Evolutionary conservation across 805 yeast species (phyloP), one percentile per base, ranked within the genome.

Genomic region (Huiozyma naganishii): DNA sequence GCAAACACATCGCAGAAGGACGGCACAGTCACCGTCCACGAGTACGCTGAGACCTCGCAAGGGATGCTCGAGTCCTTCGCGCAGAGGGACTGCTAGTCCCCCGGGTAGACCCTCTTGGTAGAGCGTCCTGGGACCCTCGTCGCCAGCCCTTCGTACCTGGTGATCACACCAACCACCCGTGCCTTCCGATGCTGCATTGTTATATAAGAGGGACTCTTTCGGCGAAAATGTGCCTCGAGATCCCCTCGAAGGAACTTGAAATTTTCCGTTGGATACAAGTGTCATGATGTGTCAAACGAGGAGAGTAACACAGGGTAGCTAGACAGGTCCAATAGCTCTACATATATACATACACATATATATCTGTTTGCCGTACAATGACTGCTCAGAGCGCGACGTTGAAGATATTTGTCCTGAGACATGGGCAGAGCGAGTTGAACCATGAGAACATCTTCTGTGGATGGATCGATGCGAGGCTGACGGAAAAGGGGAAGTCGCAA

Each of bases 371-470:
- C 23, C 23, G 23, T 17, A 17, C 23, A 30, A 30, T 30, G 33
- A 30, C 33, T 11, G 33, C 33, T 30, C 11, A 30, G n/a, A 11
- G 44, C 28, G 40, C 37, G 6, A 59, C 59, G 1, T 57, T 59
- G 36, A 62, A 56, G 39, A 44, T 63, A 6, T 52, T 59, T 40
- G 43, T 83, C 46, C 72, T 83, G 43, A 77, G 95, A 65, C 95
- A 84, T 69, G 95, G 95, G 4, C 84, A 84, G 61, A 80, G 88
- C 57, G 80, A 77, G 56, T 78, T 86, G 77, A 84, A 84, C 60
- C 78, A 80, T 59, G 75, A 75, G 57, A 78, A 82, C 64, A 69
- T 77, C 50, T 84, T 84, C 65, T 83, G 92, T 61, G 95, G 95
- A 13, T 84, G 95, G 95, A 78, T 82, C 29, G 90, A 84, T 65